phyloP scores from a whole-genome alignment of 192 early-diverging fungal species.

The Coemansia sp. region DNA sequence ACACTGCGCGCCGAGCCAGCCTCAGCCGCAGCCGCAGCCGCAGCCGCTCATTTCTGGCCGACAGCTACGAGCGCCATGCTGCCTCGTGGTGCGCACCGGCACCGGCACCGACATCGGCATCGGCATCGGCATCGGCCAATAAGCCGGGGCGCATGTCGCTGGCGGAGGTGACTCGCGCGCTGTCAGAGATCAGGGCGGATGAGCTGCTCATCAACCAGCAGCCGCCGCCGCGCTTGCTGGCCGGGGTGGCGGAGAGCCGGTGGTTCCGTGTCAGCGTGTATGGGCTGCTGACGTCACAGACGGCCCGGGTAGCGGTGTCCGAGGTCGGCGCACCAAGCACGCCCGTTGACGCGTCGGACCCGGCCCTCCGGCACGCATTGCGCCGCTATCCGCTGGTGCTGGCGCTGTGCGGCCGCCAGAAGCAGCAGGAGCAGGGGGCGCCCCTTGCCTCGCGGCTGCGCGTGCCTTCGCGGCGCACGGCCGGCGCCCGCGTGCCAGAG shows the following conservation, averaged over 20 bases:
- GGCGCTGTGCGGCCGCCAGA: constrained; percentile 3
- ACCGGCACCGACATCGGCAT: neutral
- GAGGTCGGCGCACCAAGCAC: neutral
- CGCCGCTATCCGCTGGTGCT: constrained; percentile 14
- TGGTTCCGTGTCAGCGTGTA: constrained; percentile 15
- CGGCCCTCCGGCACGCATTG: constrained; percentile 1
- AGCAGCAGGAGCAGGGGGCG: neutral
- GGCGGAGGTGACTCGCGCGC: neutral
- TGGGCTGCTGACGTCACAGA: constrained; percentile 6
- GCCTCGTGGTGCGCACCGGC: neutral
- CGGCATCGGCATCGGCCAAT: neutral
- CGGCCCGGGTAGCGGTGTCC: neutral
- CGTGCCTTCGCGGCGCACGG: constrained; percentile 5
- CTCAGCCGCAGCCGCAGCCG: constrained; percentile 8
- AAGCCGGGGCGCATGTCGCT: constrained; percentile 1
- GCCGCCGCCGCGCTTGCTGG: neutral
- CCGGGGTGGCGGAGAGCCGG: neutral
- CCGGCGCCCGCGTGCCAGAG: neutral
- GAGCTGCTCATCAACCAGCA: neutral
- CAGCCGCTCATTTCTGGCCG: neutral
- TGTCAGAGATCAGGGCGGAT: neutral
- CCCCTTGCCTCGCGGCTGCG: constrained; percentile 11
- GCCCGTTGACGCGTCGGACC: neutral
- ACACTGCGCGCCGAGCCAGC: constrained; percentile 15
- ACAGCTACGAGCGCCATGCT: neutral